Conservation (phyloP, 208 protist species). For the Sergeia podlipaevii region DNA sequence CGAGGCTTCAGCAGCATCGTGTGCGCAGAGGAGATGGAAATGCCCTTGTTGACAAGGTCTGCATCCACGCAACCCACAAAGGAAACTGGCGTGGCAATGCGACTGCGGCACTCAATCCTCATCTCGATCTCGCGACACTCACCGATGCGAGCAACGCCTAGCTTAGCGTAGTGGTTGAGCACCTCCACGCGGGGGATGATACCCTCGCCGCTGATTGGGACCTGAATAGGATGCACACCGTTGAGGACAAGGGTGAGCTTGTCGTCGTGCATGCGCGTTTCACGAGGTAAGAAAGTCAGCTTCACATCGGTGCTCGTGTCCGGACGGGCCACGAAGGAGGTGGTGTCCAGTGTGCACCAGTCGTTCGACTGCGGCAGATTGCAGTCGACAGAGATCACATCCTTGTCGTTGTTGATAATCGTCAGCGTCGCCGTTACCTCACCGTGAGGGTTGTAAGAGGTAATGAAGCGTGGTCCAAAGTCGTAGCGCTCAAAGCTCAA, state of each 20-base stretch:
- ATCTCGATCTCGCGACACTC: slow-evolving; percentile 66
- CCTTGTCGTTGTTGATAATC: slow-evolving; percentile 90
- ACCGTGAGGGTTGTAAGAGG: slow-evolving; percentile 35
- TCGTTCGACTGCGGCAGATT: slow-evolving; percentile 67
- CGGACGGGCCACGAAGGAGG: slow-evolving; percentile 83
- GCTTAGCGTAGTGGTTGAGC: slow-evolving; percentile 63
- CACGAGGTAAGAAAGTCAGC: slow-evolving; percentile 86
- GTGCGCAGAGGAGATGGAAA: slow-evolving; percentile 42
- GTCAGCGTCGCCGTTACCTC: slow-evolving; percentile 48
- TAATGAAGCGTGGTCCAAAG: slow-evolving; percentile 93
- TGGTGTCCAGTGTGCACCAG: slow-evolving; percentile 82
- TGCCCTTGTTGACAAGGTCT: slow-evolving; percentile 58
- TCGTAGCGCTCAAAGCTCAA: slow-evolving; percentile 86
- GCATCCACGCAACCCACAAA: slow-evolving; percentile 62
- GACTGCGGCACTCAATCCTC: slow-evolving; percentile 85
- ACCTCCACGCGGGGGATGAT: slow-evolving; percentile 88
- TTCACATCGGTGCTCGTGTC: slow-evolving; percentile 61
- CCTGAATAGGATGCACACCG: slow-evolving; percentile 72
- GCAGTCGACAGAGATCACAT: slow-evolving; percentile 84
- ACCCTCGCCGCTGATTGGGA: slow-evolving; percentile 91
- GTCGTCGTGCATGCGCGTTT: slow-evolving; percentile 82
- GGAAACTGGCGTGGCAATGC: slow-evolving; percentile 71
- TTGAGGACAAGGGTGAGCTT: slow-evolving; percentile 94
- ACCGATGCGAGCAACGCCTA: slow-evolving; percentile 84
- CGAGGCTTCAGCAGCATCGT: slow-evolving; percentile 77